These are phyloP conservation scores for Pseudoperonospora humuli DNA, from an alignment of 352 stramenopile genomes.

Conservation along the genomic window DNA sequence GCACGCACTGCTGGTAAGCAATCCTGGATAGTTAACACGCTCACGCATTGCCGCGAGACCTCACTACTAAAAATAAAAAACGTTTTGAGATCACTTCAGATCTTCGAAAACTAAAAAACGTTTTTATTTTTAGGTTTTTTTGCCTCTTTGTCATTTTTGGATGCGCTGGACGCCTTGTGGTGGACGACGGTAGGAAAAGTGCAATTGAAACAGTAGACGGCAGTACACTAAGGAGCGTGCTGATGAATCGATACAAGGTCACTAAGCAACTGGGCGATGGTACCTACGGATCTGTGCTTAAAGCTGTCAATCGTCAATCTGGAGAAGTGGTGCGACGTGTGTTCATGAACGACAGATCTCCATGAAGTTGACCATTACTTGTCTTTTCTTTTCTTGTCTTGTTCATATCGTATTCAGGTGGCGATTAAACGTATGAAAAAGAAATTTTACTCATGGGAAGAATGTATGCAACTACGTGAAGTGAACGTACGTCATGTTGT, in stretches of 20 bases:
- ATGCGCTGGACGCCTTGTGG: too few relatives aligned
- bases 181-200: too few relatives aligned
- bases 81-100: too few relatives aligned
- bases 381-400: too few relatives aligned
- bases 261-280: slow-evolving; percentile 94
- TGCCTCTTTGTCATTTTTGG: too few relatives aligned
- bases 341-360: neutral
- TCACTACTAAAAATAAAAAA: too few relatives aligned
- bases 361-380: too few relatives aligned
- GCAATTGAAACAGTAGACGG: slow-evolving; percentile 10
- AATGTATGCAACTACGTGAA: slow-evolving; percentile 96
- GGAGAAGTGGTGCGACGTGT: slow-evolving; percentile 80
- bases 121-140: too few relatives aligned
- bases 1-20: too few relatives aligned
- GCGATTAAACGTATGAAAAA: slow-evolving; percentile 98
- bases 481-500: slow-evolving; percentile 87
- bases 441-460: slow-evolving; percentile 94
- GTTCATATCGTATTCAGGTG: slow-evolving; percentile 36
- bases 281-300: slow-evolving; percentile 93
- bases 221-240: neutral
- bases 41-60: too few relatives aligned
- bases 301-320: slow-evolving; percentile 90
- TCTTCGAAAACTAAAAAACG: too few relatives aligned
- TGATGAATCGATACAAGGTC: slow-evolving; percentile 92
- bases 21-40: too few relatives aligned